Percentiles rank a stretch among this genome's conserved stretches.
phyloP scores from a whole-genome alignment of 2,329 filamentous ascomycete species.

The Akanthomyces lecanii region DNA sequence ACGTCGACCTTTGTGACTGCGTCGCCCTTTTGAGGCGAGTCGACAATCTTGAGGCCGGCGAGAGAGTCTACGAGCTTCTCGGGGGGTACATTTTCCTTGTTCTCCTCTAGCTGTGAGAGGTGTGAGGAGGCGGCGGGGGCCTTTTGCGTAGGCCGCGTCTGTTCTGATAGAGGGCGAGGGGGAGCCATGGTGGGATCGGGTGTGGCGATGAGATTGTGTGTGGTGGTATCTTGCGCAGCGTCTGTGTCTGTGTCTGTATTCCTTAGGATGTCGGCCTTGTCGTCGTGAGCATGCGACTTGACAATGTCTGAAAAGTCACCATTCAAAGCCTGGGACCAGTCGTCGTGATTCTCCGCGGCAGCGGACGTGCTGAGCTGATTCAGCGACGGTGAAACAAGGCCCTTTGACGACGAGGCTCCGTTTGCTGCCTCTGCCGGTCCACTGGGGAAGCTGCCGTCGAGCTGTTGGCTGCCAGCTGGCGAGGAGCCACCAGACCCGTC shows the following conservation, averaged over 20 bases:
- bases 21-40: conserved; percentile 1
- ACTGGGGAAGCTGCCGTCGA: not conserved
- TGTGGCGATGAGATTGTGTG: not conserved
- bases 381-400: not conserved
- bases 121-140: not conserved
- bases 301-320: conserved; percentile 11
- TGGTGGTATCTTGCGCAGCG: not conserved
- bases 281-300: conserved; percentile 7
- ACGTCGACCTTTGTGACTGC: not conserved
- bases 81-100: conserved; percentile 17
- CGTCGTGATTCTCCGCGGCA: not conserved
- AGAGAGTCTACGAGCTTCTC: not conserved
- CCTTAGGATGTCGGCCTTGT: not conserved
- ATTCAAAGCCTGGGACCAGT: conserved; percentile 7
- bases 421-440: not conserved
- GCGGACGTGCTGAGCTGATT: not conserved
- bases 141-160: conserved; percentile 41
- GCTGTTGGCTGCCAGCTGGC: conserved; percentile 14
- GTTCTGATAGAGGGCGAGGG: conserved; percentile 21
- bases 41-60: conserved; percentile 9
- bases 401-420: not conserved
- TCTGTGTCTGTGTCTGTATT: not conserved
- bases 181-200: conserved; percentile 9
- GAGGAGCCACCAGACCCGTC: conserved; percentile 2
- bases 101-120: not conserved